Base-by-base conservation (phyloP, 805 yeast species). In the Lipomyces mesembrius region DNA sequence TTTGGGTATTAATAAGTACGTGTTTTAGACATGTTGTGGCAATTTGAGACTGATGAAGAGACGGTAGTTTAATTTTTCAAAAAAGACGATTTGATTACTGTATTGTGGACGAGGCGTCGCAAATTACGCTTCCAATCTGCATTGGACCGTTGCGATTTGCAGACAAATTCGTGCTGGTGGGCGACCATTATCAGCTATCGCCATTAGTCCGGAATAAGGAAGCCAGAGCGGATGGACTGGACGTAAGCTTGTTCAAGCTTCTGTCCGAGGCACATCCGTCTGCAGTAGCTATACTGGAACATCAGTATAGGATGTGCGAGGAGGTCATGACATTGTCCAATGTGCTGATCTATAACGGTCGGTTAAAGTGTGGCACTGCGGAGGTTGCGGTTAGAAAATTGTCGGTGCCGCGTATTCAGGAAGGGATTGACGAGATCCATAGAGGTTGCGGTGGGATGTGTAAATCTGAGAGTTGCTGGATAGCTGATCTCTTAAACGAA, bases 31-130 rank as follows among this genome's bases (percentile, higher is more conserved):
- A 14, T 11, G 7, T 57, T 7, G 2, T 7, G 29, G 20, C 17
- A 7, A 12, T 17, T 17, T 1, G 35, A 17, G 17, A 46, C 49
- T 43, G 39, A 37, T 37, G 4, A 7, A 17, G 29, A 6, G 27
- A n/a, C 39, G 22, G 1, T 17, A 61, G 64, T 35, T 81, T 87
- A 75, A 77, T 87, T 2, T 88, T 92, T 73, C 62, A 78, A 83
- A 73, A 81, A 73, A 77, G 85, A 43, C 82, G 79, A 17, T 95
- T 95, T 77, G 99, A 95, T 74, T 94, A 90, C 75, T 96, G 98
- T 75, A 92, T 95, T 54, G 84, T 95, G 56, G 99, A 95, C 77
- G 99, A 95, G 77, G 98, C 98, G 0, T 92, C 98, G 0, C 99
- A 95, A 75, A 90, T 94, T 0, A 89, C 98, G 0, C 82, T 94